Percentiles rank a stretch among this genome's conserved stretches.
These are phyloP conservation scores for Boletus subcaerulescens DNA, from an alignment of 768 basidiomycete species.

Conservation along the genomic window DNA sequence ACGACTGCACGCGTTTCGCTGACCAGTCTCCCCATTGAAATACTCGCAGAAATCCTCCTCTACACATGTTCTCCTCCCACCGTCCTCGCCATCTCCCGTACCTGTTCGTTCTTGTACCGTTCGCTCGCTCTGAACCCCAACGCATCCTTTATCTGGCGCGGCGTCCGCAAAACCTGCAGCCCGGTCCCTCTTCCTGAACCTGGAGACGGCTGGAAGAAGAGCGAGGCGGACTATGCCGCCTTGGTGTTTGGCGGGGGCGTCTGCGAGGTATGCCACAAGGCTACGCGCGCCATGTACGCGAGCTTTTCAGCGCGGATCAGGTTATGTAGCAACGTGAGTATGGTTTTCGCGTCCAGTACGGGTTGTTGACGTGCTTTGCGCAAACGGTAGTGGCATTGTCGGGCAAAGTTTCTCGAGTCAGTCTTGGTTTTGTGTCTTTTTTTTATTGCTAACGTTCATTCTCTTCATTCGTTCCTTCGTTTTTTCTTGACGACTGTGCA, in stretches of 20 bases:
- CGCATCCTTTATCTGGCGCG: slow-evolving; percentile 58
- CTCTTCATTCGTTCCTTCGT: neutral
- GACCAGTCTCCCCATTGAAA: slow-evolving; percentile 52
- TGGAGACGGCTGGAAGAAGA: slow-evolving; percentile 34
- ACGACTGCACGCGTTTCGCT: slow-evolving; percentile 1
- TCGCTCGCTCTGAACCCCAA: slow-evolving; percentile 44
- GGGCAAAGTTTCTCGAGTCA: slow-evolving; percentile 14
- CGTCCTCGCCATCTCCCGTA: slow-evolving; percentile 57
- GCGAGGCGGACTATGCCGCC: slow-evolving; percentile 60
- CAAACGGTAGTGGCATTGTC: slow-evolving; percentile 20
- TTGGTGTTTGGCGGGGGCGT: slow-evolving; percentile 56
- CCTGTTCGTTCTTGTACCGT: slow-evolving; percentile 50
- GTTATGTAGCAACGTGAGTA: slow-evolving; percentile 41
- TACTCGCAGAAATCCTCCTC: slow-evolving; percentile 61
- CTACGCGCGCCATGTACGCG: slow-evolving; percentile 36
- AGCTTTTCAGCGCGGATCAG: slow-evolving; percentile 50
- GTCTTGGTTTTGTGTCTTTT: neutral
- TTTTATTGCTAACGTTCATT: neutral
- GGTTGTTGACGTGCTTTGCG: too few relatives aligned
- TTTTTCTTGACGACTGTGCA: too few relatives aligned
- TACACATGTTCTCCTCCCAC: slow-evolving; percentile 51
- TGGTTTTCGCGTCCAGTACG: too few relatives aligned
- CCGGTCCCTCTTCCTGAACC: slow-evolving; percentile 43
- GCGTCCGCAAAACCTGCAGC: slow-evolving; percentile 39
- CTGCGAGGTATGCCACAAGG: slow-evolving; percentile 53